These are phyloP conservation scores for Hanseniaspora meyeri DNA, from an alignment of 805 yeast species.

Conservation along the genomic window DNA sequence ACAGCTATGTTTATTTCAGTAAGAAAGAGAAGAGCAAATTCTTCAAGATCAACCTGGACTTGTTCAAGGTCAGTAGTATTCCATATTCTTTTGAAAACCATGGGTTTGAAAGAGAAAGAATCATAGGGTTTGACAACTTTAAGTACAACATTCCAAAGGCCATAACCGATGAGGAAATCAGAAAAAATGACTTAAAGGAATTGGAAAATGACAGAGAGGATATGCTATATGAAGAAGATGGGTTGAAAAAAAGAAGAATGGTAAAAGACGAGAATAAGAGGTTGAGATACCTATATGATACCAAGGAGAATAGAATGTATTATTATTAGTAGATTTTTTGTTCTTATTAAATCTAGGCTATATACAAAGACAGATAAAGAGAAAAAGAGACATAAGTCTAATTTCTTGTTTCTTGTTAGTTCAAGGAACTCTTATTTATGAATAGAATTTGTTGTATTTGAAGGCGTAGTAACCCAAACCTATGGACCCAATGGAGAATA, in stretches of 20 bases:
- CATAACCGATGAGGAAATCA: conserved; percentile 7
- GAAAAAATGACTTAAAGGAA: conserved; percentile 9
- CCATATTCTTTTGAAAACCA: not conserved
- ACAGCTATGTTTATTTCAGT: not conserved
- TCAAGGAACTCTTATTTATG: conserved; percentile 7
- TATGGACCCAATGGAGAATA: conserved; percentile 50
- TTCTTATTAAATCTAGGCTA: not conserved
- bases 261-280: not conserved
- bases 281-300: conserved; percentile 3
- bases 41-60: conserved; percentile 1
- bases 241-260: not conserved
- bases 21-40: not conserved
- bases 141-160: conserved; percentile 11
- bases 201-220: conserved; percentile 6
- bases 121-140: conserved; percentile 1
- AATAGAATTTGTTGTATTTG: conserved; percentile 65
- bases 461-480: conserved; percentile 57
- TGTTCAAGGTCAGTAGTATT: not conserved
- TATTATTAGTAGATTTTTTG: conserved; percentile 2
- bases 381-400: no score
- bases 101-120: not conserved
- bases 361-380: no score
- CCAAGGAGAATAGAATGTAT: not conserved
- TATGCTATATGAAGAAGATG: not conserved
- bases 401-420: no score